These are phyloP conservation scores for Lichenothelia convexa DNA, from an alignment of 495 filamentous ascomycete genomes.

Conservation along the genomic window DNA sequence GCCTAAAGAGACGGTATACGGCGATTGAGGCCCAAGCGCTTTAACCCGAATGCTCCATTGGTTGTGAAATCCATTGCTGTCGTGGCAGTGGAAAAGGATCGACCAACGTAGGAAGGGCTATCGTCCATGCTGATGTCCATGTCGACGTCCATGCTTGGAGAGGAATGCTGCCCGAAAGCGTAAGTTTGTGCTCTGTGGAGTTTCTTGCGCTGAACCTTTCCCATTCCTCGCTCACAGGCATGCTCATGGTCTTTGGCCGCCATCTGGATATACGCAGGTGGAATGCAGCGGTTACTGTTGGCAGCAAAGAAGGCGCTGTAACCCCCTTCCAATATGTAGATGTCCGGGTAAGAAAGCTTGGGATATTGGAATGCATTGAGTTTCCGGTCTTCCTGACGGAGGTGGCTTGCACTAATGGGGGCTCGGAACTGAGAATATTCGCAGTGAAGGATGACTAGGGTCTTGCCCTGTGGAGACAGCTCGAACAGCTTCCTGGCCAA, in stretches of 20 bases:
- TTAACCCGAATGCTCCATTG: too few relatives aligned
- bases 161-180: conserved; percentile 59
- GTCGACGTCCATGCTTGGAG: too few relatives aligned
- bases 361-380: conserved; percentile 73
- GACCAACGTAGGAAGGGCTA: conserved; percentile 35
- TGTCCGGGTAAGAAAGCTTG: conserved; percentile 73
- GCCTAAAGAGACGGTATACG: too few relatives aligned
- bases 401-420: conserved; percentile 44
- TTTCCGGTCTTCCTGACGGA: conserved; percentile 71
- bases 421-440: conserved; percentile 52
- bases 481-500: conserved; percentile 63
- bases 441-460: conserved; percentile 84
- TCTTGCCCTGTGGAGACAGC: conserved; percentile 29
- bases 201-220: conserved; percentile 70
- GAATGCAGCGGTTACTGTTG: conserved; percentile 62
- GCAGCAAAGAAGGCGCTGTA: conserved; percentile 81
- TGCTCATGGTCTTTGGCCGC: conserved; percentile 68
- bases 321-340: conserved; percentile 92
- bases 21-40: too few relatives aligned
- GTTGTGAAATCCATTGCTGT: too few relatives aligned
- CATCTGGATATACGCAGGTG: conserved; percentile 95
- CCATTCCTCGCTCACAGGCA: conserved; percentile 86
- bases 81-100: background rate
- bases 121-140: too few relatives aligned
- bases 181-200: conserved; percentile 82